A percentile compares a stretch with the other conserved stretches of the same genome.
These are phyloP conservation scores for Cicer cuneatum DNA, from an alignment of 306 rosid genomes.

Conservation along the genomic window DNA sequence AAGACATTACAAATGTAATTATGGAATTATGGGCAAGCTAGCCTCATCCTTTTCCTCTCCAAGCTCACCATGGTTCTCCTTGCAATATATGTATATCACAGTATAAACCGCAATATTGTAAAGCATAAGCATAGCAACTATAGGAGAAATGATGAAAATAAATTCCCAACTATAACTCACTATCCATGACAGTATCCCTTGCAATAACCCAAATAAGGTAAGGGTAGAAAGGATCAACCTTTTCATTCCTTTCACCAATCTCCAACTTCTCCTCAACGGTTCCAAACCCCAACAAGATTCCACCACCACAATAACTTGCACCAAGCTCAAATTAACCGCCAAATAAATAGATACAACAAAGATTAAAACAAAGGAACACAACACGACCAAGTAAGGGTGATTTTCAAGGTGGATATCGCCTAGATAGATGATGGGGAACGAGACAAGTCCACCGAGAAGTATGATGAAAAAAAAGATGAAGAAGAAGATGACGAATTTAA, in stretches of 20 bases:
- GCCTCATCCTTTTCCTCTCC: background rate
- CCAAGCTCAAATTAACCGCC: background rate
- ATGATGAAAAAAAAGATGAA: background rate
- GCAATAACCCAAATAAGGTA: background rate
- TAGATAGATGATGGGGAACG: background rate
- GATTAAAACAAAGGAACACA: background rate
- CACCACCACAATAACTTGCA: slow-evolving; percentile 19
- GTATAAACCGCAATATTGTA: background rate
- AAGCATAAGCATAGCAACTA: background rate
- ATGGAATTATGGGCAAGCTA: background rate
- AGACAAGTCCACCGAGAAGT: background rate
- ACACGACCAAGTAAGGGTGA: background rate
- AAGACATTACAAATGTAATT: background rate
- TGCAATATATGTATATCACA: background rate
- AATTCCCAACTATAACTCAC: background rate
- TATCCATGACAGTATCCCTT: background rate
- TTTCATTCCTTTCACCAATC: slow-evolving; percentile 20
- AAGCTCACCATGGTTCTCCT: background rate
- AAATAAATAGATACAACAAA: background rate
- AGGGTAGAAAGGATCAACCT: background rate
- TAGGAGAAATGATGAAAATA: background rate
- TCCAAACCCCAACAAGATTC: slow-evolving; percentile 30
- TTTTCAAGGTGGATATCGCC: background rate
- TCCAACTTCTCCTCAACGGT: slow-evolving; percentile 17
- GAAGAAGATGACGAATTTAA: slow-evolving; percentile 24